Conservation (phyloP, 768 basidiomycete species). For the Russula brevipes region DNA sequence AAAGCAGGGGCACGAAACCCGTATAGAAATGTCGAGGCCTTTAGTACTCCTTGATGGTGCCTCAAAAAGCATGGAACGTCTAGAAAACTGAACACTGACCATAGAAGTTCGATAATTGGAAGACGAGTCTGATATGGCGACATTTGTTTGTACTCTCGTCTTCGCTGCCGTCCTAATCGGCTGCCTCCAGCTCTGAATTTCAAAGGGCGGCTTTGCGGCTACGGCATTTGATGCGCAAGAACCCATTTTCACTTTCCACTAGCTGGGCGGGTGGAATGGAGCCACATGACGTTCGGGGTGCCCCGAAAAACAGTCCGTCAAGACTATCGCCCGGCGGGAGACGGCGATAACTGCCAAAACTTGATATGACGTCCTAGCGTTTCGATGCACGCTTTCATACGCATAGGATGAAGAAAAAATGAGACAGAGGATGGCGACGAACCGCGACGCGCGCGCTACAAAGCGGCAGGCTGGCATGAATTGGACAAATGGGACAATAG, state of each 20-base stretch:
- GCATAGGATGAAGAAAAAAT: no score
- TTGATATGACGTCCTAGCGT: no score
- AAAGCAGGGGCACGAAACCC: not conserved
- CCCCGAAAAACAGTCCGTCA: not conserved
- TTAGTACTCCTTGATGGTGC: slow-evolving; percentile 8
- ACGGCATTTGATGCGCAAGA: not conserved
- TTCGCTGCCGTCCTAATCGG: not conserved
- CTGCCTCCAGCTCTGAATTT: slow-evolving; percentile 1
- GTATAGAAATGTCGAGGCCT: not conserved
- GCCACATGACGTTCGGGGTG: slow-evolving; percentile 16
- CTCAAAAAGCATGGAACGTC: slow-evolving; percentile 3
- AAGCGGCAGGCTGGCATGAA: no score
- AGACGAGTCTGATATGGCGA: not conserved
- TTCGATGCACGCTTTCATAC: not conserved
- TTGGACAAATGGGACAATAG: not conserved
- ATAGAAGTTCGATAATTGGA: not conserved
- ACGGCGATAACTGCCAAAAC: not conserved
- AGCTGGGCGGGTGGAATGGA: not conserved
- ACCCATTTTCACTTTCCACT: not conserved
- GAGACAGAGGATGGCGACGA: no score
- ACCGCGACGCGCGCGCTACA: no score
- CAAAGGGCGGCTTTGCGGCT: not conserved
- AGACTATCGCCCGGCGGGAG: not conserved
- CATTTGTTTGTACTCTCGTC: slow-evolving; percentile 1
- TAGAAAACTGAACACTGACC: not conserved